Evolutionary conservation across 2,329 filamentous ascomycete genomes (phyloP).

Genomic region (Cryphonectria nitschkei): DNA sequence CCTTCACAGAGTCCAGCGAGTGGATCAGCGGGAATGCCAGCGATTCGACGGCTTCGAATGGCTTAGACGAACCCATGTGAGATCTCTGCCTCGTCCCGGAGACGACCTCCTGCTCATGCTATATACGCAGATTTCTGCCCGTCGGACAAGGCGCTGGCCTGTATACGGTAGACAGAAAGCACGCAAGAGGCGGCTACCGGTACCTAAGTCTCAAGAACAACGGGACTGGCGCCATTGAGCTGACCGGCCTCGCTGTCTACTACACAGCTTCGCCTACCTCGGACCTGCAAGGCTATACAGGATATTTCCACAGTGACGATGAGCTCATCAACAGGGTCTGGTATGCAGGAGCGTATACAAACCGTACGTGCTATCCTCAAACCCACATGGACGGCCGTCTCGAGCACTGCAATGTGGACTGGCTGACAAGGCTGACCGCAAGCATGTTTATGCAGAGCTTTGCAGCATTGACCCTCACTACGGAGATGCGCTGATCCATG

Average conservation of each 20-base stretch:
- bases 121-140: constrained; percentile 8
- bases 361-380: constrained; percentile 37
- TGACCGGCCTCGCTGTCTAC: constrained; percentile 43
- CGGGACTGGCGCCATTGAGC: constrained; percentile 35
- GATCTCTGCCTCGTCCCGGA: background rate
- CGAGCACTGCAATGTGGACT: background rate
- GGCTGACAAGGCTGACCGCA: too few species aligned
- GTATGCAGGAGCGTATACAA: constrained; percentile 59
- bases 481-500: constrained; percentile 40
- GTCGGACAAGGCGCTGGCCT: constrained; percentile 19
- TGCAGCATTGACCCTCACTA: constrained; percentile 42
- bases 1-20: constrained; percentile 44
- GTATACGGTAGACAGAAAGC: constrained; percentile 37
- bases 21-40: constrained; percentile 52
- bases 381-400: background rate
- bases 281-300: constrained; percentile 55
- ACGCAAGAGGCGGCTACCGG: constrained; percentile 44
- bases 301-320: constrained; percentile 56
- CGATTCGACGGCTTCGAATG: constrained; percentile 40
- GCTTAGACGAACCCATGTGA: constrained; percentile 23
- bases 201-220: constrained; percentile 41
- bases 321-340: constrained; percentile 58
- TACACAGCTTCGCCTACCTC: constrained; percentile 46
- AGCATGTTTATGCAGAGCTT: constrained; percentile 35
- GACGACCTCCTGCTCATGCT: background rate